phyloP scores from a whole-genome alignment of 208 protist species.

The Porcisia deanei region DNA sequence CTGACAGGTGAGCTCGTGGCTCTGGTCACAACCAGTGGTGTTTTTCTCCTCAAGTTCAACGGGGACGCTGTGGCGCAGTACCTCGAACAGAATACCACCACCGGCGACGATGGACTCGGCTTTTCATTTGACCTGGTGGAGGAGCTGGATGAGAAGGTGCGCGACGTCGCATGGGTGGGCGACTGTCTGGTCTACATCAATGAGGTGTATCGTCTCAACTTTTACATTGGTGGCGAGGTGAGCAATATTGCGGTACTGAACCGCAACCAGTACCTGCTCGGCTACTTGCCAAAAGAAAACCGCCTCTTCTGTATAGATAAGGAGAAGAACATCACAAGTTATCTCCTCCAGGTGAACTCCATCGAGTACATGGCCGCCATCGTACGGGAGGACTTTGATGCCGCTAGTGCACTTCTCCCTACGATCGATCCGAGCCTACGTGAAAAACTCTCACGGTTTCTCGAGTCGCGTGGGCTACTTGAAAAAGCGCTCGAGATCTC shows the following conservation, averaged over 20 bases:
- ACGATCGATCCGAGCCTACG: conserved; percentile 79
- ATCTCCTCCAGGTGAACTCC: conserved; percentile 89
- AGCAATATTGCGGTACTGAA: conserved; percentile 93
- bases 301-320: conserved; percentile 97
- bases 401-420: conserved; percentile 82
- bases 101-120: conserved; percentile 94
- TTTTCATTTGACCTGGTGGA: conserved; percentile 96
- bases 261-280: conserved; percentile 88
- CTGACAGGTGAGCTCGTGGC: conserved; percentile 88
- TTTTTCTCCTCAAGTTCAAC: conserved; percentile 97
- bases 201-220: conserved; percentile 93
- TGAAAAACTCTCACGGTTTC: conserved; percentile 94
- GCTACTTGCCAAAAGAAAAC: conserved; percentile 96
- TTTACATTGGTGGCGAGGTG: conserved; percentile 96
- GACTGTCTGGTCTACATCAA: conserved; percentile 98
- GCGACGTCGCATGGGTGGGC: conserved; percentile 95
- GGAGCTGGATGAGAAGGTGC: conserved; percentile 92
- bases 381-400: conserved; percentile 93
- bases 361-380: conserved; percentile 98
- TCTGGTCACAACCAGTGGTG: conserved; percentile 85
- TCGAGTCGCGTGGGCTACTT: conserved; percentile 92
- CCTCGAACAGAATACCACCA: conserved; percentile 59
- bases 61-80: conserved; percentile 69
- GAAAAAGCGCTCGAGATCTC: conserved; percentile 94
- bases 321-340: conserved; percentile 91